Evolutionary conservation across 1,139 yeast genomes (phyloP).

Genomic region (Arxiozyma bovina): DNA sequence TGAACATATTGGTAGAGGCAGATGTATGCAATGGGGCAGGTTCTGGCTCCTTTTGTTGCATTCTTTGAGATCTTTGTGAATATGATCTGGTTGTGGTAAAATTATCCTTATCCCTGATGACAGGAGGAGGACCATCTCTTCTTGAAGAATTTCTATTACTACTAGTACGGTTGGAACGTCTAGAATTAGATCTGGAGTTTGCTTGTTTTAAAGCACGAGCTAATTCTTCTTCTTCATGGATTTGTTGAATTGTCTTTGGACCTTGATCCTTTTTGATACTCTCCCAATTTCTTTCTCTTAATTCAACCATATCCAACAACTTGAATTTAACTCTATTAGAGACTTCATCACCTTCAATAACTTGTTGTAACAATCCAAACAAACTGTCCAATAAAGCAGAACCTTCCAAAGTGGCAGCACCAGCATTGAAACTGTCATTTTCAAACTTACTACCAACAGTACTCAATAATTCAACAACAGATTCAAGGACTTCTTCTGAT

Average conservation of each 20-base stretch:
- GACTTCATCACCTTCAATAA: slow-evolving; percentile 50
- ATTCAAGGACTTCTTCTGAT: slow-evolving; percentile 86
- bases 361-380: slow-evolving; percentile 51
- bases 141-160: slow-evolving; percentile 3
- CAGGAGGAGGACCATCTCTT: slow-evolving; percentile 13
- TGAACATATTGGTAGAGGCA: slow-evolving; percentile 28
- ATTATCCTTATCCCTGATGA: slow-evolving; percentile 21
- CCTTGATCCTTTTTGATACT: slow-evolving; percentile 55
- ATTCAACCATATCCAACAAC: slow-evolving; percentile 81
- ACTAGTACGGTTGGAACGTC: slow-evolving; percentile 20
- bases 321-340: slow-evolving; percentile 80
- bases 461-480: slow-evolving; percentile 71
- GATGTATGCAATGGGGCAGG: slow-evolving; percentile 20
- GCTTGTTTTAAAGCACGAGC: slow-evolving; percentile 33
- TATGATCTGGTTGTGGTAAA: slow-evolving; percentile 26
- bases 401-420: slow-evolving; percentile 26
- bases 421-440: slow-evolving; percentile 30
- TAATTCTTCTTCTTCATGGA: slow-evolving; percentile 69
- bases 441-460: slow-evolving; percentile 87
- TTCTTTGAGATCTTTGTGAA: slow-evolving; percentile 20
- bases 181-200: slow-evolving; percentile 25
- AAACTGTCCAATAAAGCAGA: slow-evolving; percentile 46
- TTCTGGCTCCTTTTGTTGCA: slow-evolving; percentile 19
- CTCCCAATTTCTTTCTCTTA: slow-evolving; percentile 45
- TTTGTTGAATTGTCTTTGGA: slow-evolving; percentile 87